Base-by-base conservation (phyloP, 2,329 filamentous ascomycete genomes). In the Fusarium burgessii region DNA sequence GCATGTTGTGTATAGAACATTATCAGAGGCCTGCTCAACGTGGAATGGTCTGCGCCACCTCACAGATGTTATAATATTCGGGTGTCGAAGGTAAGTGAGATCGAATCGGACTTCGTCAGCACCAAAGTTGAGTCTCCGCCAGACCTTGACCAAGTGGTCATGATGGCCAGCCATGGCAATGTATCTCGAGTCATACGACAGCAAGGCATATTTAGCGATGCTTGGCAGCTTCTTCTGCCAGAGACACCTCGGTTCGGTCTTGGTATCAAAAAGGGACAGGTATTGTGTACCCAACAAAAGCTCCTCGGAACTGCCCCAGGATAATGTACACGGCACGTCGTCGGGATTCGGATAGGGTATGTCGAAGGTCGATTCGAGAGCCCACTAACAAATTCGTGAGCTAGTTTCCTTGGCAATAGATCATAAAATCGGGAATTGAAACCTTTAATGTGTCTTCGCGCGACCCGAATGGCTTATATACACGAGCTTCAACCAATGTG, bases 1-100 rank as follows among this genome's bases (percentile, higher is more conserved):
- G 74, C 94, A 97, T 70, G 95, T 89, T 0, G 96, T 97, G 78
- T 97, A 98, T 3, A 99, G 86, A 1, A 97, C 91, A 80, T 97
- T 96, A 41, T 96, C 92, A 59, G 92, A 88, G 9, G 89, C 90
- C 77, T 97, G 93, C 38, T 95, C 93, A 17, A 89, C 83, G 77
- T 96, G 90, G 68, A 89, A 89, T 9, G 93, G 93, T 68, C 89
- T 89, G 49, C 93, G 91, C 97, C 97, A 99, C 78, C 95, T 91
- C 65, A 97, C 82, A 65, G 89, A 90, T 6, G 93, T 95, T n/a
- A 99, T 90, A 2, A 91, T 82, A 29, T 88, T 86, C 2, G 94
- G 93, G 78, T 99, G 96, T n/a, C 90, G 86, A 3, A 99, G 89
- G 80, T 98, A 98, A 32, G 91, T 91, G 75, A 97, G 91, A 76